A percentile compares a stretch with the other conserved stretches of the same genome.
phyloP scores from a whole-genome alignment of 805 yeast species.

The Metschnikowia reukaufii region DNA sequence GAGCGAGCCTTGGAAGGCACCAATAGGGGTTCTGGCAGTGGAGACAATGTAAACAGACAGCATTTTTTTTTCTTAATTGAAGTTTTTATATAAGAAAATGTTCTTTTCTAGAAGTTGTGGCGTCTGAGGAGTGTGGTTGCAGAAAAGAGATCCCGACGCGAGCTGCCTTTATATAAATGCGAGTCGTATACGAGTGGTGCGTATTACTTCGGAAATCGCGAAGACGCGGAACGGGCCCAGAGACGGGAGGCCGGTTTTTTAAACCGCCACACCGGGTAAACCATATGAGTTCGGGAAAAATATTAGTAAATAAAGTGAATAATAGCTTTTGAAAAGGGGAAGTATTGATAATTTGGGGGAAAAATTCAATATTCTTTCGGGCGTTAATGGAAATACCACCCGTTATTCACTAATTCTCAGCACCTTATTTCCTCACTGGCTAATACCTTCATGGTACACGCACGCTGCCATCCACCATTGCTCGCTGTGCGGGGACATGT shows the following conservation, averaged over 20 bases:
- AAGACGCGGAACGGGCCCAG: neutral
- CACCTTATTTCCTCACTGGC: too few species aligned
- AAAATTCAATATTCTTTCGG: too few species aligned
- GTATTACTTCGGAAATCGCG: neutral
- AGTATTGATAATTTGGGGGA: too few species aligned
- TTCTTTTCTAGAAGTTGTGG: neutral
- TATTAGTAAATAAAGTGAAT: too few species aligned
- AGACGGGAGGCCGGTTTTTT: too few species aligned
- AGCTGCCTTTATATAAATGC: conserved; percentile 8
- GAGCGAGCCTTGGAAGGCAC: conserved; percentile 86
- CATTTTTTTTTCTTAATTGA: conserved; percentile 4
- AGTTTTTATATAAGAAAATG: too few species aligned
- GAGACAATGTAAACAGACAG: conserved; percentile 80
- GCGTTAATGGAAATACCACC: too few species aligned
- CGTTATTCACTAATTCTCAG: too few species aligned
- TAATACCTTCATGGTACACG: too few species aligned
- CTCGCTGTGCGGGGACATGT: conserved; percentile 1
- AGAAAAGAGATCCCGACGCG: conserved; percentile 1
- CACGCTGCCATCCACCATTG: neutral
- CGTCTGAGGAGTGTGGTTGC: neutral
- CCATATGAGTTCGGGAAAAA: too few species aligned
- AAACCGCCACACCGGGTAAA: too few species aligned
- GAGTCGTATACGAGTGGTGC: conserved; percentile 8
- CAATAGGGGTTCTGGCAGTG: conserved; percentile 93
- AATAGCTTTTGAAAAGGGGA: too few species aligned